phyloP scores from a whole-genome alignment of 805 yeast genomes.

The Candida chilensis region DNA sequence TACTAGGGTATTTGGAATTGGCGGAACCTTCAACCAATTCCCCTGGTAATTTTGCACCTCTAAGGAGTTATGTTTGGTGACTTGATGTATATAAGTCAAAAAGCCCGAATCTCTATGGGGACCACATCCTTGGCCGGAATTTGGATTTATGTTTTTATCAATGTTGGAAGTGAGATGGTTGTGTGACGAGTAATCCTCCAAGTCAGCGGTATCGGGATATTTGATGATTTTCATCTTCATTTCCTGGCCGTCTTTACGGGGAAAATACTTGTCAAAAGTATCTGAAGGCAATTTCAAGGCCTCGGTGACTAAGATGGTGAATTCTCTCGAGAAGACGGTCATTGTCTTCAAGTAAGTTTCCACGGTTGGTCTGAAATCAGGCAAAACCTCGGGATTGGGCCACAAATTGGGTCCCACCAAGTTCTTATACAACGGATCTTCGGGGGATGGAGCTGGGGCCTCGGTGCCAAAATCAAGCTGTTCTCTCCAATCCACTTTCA shows the following conservation, averaged over 20 bases:
- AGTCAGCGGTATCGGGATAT: conserved; percentile 36
- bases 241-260: conserved; percentile 39
- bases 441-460: conserved; percentile 27
- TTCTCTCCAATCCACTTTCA: conserved; percentile 47
- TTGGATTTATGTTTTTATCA: conserved; percentile 10
- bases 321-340: conserved; percentile 27
- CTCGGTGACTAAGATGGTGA: conserved; percentile 43
- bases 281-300: conserved; percentile 38
- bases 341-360: conserved; percentile 34
- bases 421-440: conserved; percentile 32
- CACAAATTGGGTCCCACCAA: conserved; percentile 52
- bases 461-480: conserved; percentile 55
- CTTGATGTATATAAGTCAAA: conserved; percentile 52
- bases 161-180: too few relatives aligned
- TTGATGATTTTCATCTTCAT: conserved; percentile 45
- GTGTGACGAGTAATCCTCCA: conserved; percentile 10
- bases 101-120: conserved; percentile 64
- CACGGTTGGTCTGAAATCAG: conserved; percentile 32
- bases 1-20: conserved; percentile 37
- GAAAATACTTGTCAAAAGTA: conserved; percentile 38
- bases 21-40: conserved; percentile 47
- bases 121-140: conserved; percentile 42
- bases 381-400: conserved; percentile 32
- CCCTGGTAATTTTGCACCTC: conserved; percentile 50
- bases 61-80: conserved; percentile 39